phyloP scores from a whole-genome alignment of 2,329 filamentous ascomycete species.

The Colletotrichum sp. region DNA sequence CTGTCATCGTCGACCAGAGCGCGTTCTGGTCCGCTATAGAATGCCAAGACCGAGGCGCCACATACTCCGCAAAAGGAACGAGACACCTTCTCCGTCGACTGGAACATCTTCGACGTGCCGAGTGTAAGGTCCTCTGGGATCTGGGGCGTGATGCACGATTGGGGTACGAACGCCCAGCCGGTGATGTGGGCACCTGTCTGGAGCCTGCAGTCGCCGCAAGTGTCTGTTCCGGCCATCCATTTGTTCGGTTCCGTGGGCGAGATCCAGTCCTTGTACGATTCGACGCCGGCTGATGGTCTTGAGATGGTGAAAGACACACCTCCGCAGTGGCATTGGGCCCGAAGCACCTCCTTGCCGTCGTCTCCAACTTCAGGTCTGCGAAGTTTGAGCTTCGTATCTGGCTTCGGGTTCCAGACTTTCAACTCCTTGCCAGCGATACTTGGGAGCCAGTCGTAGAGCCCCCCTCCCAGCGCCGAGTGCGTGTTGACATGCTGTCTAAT shows the following conservation, averaged over 20 bases:
- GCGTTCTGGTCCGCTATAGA: constrained; percentile 37
- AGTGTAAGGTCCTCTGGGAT: constrained; percentile 40
- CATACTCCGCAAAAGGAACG: constrained; percentile 52
- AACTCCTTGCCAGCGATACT: constrained; percentile 33
- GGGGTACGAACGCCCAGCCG: constrained; percentile 48
- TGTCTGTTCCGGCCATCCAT: constrained; percentile 47
- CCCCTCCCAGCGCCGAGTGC: constrained; percentile 39
- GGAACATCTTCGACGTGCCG: constrained; percentile 49
- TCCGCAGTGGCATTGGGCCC: constrained; percentile 50
- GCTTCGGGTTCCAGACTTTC: constrained; percentile 39
- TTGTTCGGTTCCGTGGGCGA: constrained; percentile 42
- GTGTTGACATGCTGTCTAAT: constrained; percentile 41
- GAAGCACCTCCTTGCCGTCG: constrained; percentile 43
- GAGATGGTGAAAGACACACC: constrained; percentile 52
- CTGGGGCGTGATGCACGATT: constrained; percentile 37
- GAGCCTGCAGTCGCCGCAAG: constrained; percentile 50
- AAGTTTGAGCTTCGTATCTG: constrained; percentile 27
- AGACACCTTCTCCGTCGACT: constrained; percentile 40
- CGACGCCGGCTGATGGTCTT: constrained; percentile 36
- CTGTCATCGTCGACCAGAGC: background rate
- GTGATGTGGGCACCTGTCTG: constrained; percentile 45
- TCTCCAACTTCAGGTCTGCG: constrained; percentile 32
- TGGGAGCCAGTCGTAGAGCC: constrained; percentile 40
- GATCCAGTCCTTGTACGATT: constrained; percentile 35
- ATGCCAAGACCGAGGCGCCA: constrained; percentile 43